These are phyloP conservation scores for Zangia roseola DNA, from an alignment of 768 basidiomycete species.

Conservation along the genomic window DNA sequence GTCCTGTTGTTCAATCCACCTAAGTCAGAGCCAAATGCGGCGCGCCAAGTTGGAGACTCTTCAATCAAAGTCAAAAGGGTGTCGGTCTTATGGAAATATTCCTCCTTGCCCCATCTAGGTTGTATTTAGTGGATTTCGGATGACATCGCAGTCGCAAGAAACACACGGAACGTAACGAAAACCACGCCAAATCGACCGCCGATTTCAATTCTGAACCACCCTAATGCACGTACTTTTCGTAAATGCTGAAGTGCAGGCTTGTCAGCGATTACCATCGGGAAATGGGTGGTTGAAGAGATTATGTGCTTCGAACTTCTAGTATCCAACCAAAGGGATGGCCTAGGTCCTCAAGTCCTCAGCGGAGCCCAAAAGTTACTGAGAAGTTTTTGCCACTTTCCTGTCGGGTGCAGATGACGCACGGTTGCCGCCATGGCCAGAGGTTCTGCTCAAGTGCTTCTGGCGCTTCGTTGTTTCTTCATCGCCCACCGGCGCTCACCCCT, in stretches of 20 bases:
- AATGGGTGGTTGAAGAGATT: no score
- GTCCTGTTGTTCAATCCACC: neutral
- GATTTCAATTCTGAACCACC: no score
- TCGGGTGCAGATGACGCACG: no score
- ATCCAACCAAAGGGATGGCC: constrained; percentile 41
- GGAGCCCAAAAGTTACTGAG: constrained; percentile 60
- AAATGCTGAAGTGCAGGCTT: no score
- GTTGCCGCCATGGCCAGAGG: no score
- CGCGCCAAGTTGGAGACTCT: neutral
- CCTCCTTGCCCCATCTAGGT: neutral
- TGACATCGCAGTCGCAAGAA: neutral
- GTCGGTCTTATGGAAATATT: neutral
- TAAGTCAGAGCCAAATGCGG: neutral
- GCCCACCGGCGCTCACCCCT: no score
- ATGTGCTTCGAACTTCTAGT: constrained; percentile 79
- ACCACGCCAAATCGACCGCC: no score
- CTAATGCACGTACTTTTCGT: no score
- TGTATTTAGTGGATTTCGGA: neutral
- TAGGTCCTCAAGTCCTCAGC: constrained; percentile 60
- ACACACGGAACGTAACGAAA: neutral
- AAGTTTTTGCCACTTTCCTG: no score
- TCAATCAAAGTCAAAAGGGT: neutral
- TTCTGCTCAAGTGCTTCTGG: no score
- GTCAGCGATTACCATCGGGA: no score
- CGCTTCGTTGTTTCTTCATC: no score